Evolutionary conservation across 805 yeast genomes (phyloP).

Genomic region (Ogataea methylovora): DNA sequence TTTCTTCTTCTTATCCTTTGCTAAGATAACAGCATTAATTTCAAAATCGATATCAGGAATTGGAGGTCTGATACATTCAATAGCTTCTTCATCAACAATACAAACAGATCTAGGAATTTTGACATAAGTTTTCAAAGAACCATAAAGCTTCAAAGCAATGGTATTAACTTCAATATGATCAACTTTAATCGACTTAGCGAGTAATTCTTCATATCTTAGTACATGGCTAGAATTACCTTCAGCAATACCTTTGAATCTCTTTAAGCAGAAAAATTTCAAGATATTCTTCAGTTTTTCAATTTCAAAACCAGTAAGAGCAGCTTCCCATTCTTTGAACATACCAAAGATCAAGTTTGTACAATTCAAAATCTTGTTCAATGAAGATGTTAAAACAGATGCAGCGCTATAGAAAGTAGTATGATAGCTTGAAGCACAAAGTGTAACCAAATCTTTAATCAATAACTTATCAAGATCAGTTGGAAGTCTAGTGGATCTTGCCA

Average conservation of each 20-base stretch:
- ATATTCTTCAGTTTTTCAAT: conserved; percentile 57
- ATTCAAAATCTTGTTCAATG: conserved; percentile 58
- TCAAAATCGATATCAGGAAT: conserved; percentile 42
- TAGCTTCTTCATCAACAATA: conserved; percentile 34
- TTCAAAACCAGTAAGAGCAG: conserved; percentile 41
- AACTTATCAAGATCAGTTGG: conserved; percentile 58
- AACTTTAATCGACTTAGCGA: conserved; percentile 47
- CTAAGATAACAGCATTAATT: conserved; percentile 49
- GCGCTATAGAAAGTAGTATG: conserved; percentile 65
- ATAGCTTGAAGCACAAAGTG: conserved; percentile 61
- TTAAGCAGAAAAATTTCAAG: conserved; percentile 47
- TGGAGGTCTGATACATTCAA: conserved; percentile 44
- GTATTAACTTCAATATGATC: conserved; percentile 50
- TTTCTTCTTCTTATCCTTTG: conserved; percentile 52
- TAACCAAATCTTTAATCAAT: conserved; percentile 58
- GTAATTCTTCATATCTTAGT: conserved; percentile 35
- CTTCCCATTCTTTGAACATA: conserved; percentile 33
- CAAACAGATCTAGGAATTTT: conserved; percentile 47
- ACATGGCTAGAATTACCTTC: conserved; percentile 51
- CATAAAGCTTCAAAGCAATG: conserved; percentile 46
- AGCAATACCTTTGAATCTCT: conserved; percentile 50
- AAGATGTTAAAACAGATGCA: conserved; percentile 55
- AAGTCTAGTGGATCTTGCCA: conserved; percentile 66
- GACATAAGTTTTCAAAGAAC: conserved; percentile 30
- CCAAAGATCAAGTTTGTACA: conserved; percentile 45